These are phyloP conservation scores for Lentinula raphanica DNA, from an alignment of 768 basidiomycete species.

Conservation along the genomic window DNA sequence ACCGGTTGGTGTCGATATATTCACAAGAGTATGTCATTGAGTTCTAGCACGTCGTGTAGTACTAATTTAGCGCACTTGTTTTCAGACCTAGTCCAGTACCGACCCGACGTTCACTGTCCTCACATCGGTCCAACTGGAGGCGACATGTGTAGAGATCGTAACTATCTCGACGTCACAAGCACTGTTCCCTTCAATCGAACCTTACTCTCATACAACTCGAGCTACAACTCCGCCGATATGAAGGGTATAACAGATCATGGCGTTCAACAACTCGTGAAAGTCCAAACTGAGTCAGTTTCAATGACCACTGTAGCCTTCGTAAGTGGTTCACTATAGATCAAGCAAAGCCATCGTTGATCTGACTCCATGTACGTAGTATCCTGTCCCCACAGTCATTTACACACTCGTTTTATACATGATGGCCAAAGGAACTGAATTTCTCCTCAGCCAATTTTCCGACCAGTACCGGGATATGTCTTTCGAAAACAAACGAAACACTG, in stretches of 20 bases:
- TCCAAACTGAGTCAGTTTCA: not conserved
- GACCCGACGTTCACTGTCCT: slow-evolving; percentile 10
- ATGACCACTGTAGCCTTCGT: slow-evolving; percentile 2
- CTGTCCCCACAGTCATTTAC: not conserved
- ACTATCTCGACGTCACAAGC: not conserved
- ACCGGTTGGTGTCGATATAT: slow-evolving; percentile 6
- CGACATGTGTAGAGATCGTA: slow-evolving; percentile 6
- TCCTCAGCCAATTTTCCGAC: not conserved
- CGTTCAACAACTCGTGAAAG: not conserved
- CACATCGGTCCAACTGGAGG: slow-evolving; percentile 9
- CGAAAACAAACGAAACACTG: not conserved
- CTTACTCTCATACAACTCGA: not conserved
- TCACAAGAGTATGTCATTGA: not conserved
- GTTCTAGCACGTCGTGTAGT: not conserved
- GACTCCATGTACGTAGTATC: not conserved
- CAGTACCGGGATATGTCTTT: not conserved
- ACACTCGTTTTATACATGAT: not conserved
- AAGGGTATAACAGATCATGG: not conserved
- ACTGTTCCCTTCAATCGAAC: slow-evolving; percentile 1
- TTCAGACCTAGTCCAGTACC: slow-evolving; percentile 4
- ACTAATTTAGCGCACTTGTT: not conserved
- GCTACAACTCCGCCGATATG: slow-evolving; percentile 1
- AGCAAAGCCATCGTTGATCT: not conserved
- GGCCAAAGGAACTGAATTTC: not conserved
- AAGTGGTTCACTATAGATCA: not conserved